Base-by-base conservation (phyloP, 1,139 yeast genomes). In the Candida buenavistaensis region DNA sequence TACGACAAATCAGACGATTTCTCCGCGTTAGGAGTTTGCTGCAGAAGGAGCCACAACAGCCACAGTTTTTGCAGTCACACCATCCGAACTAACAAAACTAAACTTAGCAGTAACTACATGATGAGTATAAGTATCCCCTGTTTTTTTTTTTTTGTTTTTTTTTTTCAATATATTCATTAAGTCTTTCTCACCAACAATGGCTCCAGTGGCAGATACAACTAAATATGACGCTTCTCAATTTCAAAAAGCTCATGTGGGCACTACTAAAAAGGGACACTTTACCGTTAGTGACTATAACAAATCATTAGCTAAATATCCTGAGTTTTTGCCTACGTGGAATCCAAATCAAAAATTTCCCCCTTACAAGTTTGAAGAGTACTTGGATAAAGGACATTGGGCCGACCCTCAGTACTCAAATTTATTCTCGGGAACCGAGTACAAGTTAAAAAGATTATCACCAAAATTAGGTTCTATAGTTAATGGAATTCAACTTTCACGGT, bases 251-350 rank as follows among this genome's bases (percentile, higher is more conserved):
- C 59, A 57, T 34, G 55, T 50, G 32, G 55, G 51, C 24, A 46
- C 45, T 28, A 56, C 57, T 11, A 41, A 40, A 12, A 46, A 45
- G 1, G 65, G 64, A 4, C 48, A 54, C 11, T 50, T 45, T 36
- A 57, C 64, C 4, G 58, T 59, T 6, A 54, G 51, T 36, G 46
- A 47, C 16, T 37, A 38, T 33, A 55, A 58, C 41, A 42, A 51
- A 26, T 39, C 40, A 21, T 38, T 46, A 34, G 46, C 64, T 2
- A 36, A 41, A 13, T 51, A 43, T 45, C 60, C 48, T 3, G 55
- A 53, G 13, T 59, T 44, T 34, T 50, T 58, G 39, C 64, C 64
- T 1, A 51, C 59, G 1, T 59, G 64, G 64, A 52, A 57, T 40
- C 60, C 59, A 8, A 39, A 40, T 25, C 56, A 57, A 37, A 55